A percentile compares a stretch with the other conserved stretches of the same genome.
These are phyloP conservation scores for Coemansia sp. DNA, from an alignment of 192 early-diverging fungal genomes.

Conservation along the genomic window DNA sequence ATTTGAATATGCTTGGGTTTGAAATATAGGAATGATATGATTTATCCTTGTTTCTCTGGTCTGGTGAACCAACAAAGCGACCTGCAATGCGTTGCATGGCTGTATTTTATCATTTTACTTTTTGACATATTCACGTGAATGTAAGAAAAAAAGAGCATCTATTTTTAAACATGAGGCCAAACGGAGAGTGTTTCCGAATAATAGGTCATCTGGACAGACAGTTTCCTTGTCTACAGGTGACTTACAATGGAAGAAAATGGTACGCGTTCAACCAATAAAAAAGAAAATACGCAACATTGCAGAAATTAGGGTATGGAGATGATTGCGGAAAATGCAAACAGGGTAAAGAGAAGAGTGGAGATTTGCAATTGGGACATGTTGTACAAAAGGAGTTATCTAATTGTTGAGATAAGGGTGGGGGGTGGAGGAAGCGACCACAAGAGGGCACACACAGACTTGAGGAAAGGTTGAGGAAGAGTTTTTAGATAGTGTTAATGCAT, in stretches of 20 bases:
- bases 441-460: neutral
- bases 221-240: slow-evolving; percentile 6
- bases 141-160: neutral
- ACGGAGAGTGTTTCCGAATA: neutral
- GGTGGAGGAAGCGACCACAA: neutral
- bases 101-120: neutral
- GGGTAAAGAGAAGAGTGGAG: neutral
- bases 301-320: neutral
- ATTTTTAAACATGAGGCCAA: slow-evolving; percentile 12
- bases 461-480: too few species aligned
- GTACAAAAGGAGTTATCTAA: neutral
- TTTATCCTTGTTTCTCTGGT: neutral
- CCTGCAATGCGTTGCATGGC: neutral
- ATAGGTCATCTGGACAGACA: slow-evolving; percentile 1
- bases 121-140: neutral
- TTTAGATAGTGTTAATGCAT: too few species aligned
- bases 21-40: neutral
- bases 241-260: neutral
- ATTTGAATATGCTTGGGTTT: neutral
- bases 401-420: slow-evolving; percentile 5
- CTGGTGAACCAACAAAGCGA: neutral
- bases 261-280: neutral
- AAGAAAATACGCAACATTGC: neutral
- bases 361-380: slow-evolving; percentile 5
- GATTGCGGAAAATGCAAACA: neutral